Evolutionary conservation across 306 rosid species (phyloP).

Genomic region (Amphicarpaea edgeworthii): DNA sequence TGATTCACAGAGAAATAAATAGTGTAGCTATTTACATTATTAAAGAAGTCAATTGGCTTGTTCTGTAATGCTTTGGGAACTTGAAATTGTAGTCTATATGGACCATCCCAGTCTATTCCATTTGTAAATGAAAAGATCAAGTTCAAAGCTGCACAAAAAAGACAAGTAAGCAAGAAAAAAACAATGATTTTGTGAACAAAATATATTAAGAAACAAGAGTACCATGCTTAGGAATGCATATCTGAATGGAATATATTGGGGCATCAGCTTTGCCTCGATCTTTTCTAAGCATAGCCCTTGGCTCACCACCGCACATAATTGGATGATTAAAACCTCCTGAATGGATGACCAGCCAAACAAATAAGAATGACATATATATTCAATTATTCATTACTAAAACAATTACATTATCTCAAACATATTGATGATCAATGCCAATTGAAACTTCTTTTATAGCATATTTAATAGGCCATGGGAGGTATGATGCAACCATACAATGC

Average conservation of each 20-base stretch:
- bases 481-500: too few species aligned
- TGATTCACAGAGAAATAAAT: conserved; percentile 26
- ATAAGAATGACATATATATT: background rate
- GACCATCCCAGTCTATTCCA: conserved; percentile 97
- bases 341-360: background rate
- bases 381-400: background rate
- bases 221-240: conserved; percentile 91
- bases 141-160: conserved; percentile 63
- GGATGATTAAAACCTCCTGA: conserved; percentile 98
- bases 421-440: background rate
- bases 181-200: background rate
- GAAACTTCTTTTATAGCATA: background rate
- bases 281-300: conserved; percentile 83
- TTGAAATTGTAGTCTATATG: conserved; percentile 81
- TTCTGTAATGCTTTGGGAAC: conserved; percentile 70
- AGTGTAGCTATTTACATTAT: conserved; percentile 58
- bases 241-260: conserved; percentile 81
- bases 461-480: background rate
- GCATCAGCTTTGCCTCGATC: conserved; percentile 89
- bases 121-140: conserved; percentile 96
- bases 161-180: conserved; percentile 25
- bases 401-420: background rate
- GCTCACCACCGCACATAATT: conserved; percentile 95
- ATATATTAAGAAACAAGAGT: background rate
- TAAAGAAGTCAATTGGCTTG: conserved; percentile 83